phyloP scores from a whole-genome alignment of 257 asterid genomes.

The Capsicum pubescens region DNA sequence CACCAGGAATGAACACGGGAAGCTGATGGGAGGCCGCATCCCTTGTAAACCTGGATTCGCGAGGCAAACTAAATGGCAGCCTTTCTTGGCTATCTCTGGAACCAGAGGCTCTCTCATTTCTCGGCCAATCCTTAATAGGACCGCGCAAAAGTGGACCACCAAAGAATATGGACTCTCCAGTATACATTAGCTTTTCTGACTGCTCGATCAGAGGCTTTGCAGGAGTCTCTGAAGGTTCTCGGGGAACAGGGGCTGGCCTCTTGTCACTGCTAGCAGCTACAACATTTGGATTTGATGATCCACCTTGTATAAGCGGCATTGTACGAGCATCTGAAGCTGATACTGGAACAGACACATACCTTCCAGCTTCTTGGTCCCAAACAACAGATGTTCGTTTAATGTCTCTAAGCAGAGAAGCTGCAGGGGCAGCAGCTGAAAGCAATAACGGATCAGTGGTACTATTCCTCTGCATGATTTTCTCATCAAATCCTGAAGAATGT shows the following conservation, averaged over 20 bases:
- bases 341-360: constrained; percentile 80
- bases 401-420: constrained; percentile 68
- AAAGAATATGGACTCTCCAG: constrained; percentile 85
- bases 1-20: constrained; percentile 85
- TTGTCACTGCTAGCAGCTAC: constrained; percentile 49
- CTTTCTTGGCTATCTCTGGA: constrained; percentile 58
- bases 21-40: constrained; percentile 86
- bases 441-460: constrained; percentile 51
- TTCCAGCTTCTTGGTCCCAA: constrained; percentile 98
- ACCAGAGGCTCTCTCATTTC: constrained; percentile 52
- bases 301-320: constrained; percentile 45
- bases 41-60: constrained; percentile 74
- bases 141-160: constrained; percentile 91
- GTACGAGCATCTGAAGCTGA: constrained; percentile 70
- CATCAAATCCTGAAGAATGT: constrained; percentile 57
- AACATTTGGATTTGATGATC: constrained; percentile 39
- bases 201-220: constrained; percentile 50
- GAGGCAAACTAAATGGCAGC: constrained; percentile 46
- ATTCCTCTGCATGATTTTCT: constrained; percentile 54
- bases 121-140: constrained; percentile 57
- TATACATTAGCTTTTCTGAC: constrained; percentile 72
- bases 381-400: constrained; percentile 90
- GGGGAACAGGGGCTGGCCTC: constrained; percentile 42
- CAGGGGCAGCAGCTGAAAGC: constrained; percentile 50
- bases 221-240: constrained; percentile 44